These are phyloP conservation scores for Edaphochlamys debaryana DNA, from an alignment of 139 green algal genomes.

Conservation along the genomic window DNA sequence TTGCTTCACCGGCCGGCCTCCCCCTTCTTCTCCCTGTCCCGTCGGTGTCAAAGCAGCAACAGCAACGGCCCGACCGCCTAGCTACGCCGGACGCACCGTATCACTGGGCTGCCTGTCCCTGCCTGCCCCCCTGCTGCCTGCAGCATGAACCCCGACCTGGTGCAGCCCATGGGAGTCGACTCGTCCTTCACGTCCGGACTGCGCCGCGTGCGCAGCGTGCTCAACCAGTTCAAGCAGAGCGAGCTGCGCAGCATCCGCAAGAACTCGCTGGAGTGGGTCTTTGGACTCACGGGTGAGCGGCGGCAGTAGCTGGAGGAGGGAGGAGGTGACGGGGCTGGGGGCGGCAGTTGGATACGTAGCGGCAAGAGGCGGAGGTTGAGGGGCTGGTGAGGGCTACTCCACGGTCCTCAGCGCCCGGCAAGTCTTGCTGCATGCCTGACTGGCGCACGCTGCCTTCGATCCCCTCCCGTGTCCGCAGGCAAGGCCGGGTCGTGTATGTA, in stretches of 20 bases:
- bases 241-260: background rate
- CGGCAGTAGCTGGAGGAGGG: no score
- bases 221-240: background rate
- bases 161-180: constrained; percentile 1
- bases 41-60: background rate
- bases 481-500: no score
- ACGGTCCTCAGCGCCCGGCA: no score
- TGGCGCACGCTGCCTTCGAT: no score
- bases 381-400: no score
- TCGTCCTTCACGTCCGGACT: background rate
- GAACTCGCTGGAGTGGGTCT: constrained; percentile 10
- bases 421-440: no score
- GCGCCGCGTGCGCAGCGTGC: constrained; percentile 9
- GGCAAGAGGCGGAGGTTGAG: no score
- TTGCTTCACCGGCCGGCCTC: background rate
- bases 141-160: background rate
- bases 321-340: no score
- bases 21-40: background rate
- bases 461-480: no score
- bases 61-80: background rate
- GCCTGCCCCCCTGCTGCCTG: background rate
- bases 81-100: background rate
- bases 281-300: constrained; percentile 15
- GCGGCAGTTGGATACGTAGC: no score
- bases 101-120: background rate